Conservation (phyloP, 139 green algal genomes). For the Astrephomene gubernaculifera region DNA sequence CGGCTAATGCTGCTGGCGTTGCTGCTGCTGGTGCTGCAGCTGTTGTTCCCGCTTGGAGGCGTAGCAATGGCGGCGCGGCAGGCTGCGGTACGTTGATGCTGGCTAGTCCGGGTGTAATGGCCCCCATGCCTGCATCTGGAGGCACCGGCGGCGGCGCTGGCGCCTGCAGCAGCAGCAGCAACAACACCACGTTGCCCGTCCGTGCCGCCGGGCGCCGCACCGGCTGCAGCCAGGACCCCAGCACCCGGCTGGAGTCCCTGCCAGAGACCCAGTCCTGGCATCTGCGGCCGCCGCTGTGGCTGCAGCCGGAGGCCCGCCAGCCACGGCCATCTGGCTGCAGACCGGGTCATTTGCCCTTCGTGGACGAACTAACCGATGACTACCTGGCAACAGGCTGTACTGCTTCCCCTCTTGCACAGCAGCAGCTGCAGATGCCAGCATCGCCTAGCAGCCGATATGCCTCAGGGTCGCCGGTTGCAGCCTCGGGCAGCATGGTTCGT, state of each 20-base stretch:
- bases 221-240: not conserved
- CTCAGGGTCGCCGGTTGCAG: too few species aligned
- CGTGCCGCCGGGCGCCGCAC: not conserved
- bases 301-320: not conserved
- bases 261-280: constrained; percentile 31
- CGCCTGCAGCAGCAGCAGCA: not conserved
- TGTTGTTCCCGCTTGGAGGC: not conserved
- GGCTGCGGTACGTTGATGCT: not conserved
- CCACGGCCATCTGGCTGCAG: not conserved
- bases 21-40: not conserved
- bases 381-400: too few species aligned
- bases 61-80: not conserved
- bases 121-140: not conserved
- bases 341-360: not conserved
- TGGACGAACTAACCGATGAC: too few species aligned
- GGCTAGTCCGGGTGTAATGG: not conserved
- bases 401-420: too few species aligned
- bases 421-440: too few species aligned
- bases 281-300: not conserved
- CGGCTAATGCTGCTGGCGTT: not conserved
- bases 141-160: not conserved
- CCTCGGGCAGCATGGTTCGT: too few species aligned
- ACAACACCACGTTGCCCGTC: not conserved
- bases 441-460: too few species aligned
- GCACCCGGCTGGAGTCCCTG: constrained; percentile 12